Percentiles rank a stretch among this genome's conserved stretches.
These are phyloP conservation scores for Parathielavia appendiculata DNA, from an alignment of 495 filamentous ascomycete species.

Conservation along the genomic window DNA sequence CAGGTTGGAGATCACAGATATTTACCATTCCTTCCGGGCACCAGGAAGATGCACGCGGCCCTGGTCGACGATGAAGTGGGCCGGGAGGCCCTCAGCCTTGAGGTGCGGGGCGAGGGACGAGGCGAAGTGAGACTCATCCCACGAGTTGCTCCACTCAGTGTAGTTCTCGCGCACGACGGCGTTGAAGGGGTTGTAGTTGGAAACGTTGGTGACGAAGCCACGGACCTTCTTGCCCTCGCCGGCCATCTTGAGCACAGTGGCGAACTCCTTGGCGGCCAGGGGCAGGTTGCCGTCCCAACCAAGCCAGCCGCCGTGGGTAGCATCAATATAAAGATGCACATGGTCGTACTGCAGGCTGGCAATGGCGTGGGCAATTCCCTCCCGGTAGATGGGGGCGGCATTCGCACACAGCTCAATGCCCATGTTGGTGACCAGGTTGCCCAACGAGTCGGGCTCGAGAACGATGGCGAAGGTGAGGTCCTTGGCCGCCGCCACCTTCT, in stretches of 20 bases:
- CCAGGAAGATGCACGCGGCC: conserved; percentile 47
- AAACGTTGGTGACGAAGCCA: conserved; percentile 69
- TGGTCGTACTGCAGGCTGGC: conserved; percentile 51
- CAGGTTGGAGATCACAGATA: not conserved
- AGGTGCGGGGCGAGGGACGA: conserved; percentile 59
- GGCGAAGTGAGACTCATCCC: conserved; percentile 64
- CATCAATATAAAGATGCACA: conserved; percentile 61
- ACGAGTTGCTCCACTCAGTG: conserved; percentile 42
- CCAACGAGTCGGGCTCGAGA: conserved; percentile 58
- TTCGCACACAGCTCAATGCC: conserved; percentile 48
- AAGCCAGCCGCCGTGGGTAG: conserved; percentile 63
- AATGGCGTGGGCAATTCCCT: conserved; percentile 55
- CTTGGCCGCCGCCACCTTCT: conserved; percentile 26
- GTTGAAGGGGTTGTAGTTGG: conserved; percentile 66
- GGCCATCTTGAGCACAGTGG: conserved; percentile 54
- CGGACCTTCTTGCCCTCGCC: conserved; percentile 43
- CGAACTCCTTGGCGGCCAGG: conserved; percentile 50
- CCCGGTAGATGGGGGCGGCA: conserved; percentile 46
- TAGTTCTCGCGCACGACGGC: conserved; percentile 31
- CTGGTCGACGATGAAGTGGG: conserved; percentile 57
- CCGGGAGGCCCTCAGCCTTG: conserved; percentile 50
- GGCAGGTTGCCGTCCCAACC: conserved; percentile 69
- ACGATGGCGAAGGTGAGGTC: conserved; percentile 39
- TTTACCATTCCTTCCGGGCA: conserved; percentile 50
- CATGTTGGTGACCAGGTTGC: conserved; percentile 59